Evolutionary conservation across 2,329 filamentous ascomycete genomes (phyloP).

Genomic region (Plenodomus lindquistii): DNA sequence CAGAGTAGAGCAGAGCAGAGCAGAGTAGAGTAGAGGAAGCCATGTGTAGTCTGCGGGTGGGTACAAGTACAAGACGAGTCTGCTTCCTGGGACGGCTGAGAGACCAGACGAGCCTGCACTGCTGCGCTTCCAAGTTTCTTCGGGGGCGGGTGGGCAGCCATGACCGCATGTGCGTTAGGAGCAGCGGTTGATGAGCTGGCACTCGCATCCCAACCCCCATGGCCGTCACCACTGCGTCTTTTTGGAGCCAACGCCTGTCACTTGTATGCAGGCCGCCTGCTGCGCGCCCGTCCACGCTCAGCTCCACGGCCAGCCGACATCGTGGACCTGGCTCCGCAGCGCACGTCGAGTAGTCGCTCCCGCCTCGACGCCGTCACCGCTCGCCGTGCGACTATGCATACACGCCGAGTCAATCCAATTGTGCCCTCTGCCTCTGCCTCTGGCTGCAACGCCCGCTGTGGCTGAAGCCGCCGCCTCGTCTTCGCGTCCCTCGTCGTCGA

Average conservation of each 20-base stretch:
- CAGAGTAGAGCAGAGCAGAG: too few species aligned
- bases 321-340: neutral
- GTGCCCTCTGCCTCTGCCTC: neutral
- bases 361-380: neutral
- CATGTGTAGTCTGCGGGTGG: too few species aligned
- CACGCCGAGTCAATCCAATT: neutral
- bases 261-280: conserved; percentile 1
- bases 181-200: neutral
- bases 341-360: neutral
- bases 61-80: too few species aligned
- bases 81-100: too few species aligned
- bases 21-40: too few species aligned
- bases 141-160: neutral
- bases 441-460: neutral
- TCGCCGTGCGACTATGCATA: conserved; percentile 6
- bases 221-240: neutral
- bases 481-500: neutral
- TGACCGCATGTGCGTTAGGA: neutral
- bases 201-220: neutral
- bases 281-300: conserved; percentile 3
- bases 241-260: neutral
- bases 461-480: neutral
- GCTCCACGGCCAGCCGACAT: neutral
- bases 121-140: neutral
- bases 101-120: neutral